Evolutionary conservation across 2,329 filamentous ascomycete genomes (phyloP).

Genomic region (Cladosporium sp.): DNA sequence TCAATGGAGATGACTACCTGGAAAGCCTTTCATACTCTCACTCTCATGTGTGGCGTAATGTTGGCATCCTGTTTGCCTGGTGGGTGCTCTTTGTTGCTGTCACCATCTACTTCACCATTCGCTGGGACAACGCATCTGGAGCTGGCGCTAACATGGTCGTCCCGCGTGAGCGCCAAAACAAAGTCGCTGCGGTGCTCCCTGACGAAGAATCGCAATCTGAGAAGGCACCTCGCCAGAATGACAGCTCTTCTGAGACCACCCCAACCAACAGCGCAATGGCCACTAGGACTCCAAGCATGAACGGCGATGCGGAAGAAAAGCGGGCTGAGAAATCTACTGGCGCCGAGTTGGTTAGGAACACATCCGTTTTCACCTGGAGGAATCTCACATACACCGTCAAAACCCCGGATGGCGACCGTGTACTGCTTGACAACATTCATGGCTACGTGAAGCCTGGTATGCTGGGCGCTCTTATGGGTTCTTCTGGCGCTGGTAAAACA

Average conservation of each 20-base stretch:
- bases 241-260: slow-evolving; percentile 7
- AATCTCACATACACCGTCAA: slow-evolving; percentile 73
- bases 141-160: slow-evolving; percentile 47
- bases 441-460: slow-evolving; percentile 75
- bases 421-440: slow-evolving; percentile 56
- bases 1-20: slow-evolving; percentile 62
- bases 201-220: slow-evolving; percentile 25
- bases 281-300: slow-evolving; percentile 6
- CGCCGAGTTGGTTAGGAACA: slow-evolving; percentile 13
- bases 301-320: background rate
- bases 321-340: background rate
- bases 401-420: slow-evolving; percentile 40
- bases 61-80: slow-evolving; percentile 64
- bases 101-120: slow-evolving; percentile 55
- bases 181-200: slow-evolving; percentile 40
- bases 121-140: slow-evolving; percentile 49
- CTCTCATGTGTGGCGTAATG: slow-evolving; percentile 50
- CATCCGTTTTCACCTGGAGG: slow-evolving; percentile 67
- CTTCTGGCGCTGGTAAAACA: slow-evolving; percentile 56
- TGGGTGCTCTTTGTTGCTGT: slow-evolving; percentile 57
- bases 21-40: slow-evolving; percentile 45
- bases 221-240: slow-evolving; percentile 4
- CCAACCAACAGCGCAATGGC: slow-evolving; percentile 3
- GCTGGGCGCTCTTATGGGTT: slow-evolving; percentile 76
- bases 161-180: slow-evolving; percentile 55